Conservation (phyloP, 352 stramenopile species). For the Lagenidium sp. region DNA sequence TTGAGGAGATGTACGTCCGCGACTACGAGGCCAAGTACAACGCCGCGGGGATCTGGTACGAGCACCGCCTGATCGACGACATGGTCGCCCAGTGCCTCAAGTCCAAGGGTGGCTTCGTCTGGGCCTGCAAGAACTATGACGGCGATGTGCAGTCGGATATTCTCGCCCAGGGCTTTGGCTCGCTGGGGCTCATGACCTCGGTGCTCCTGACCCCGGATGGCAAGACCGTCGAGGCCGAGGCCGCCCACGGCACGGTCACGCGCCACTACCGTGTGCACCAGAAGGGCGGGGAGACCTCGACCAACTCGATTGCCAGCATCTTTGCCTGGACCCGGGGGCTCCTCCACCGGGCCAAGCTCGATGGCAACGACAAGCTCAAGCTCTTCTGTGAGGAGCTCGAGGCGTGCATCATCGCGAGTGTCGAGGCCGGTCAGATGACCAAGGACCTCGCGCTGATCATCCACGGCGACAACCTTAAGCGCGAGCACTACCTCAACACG, state of each 20-base stretch:
- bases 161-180: slow-evolving; percentile 82
- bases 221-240: slow-evolving; percentile 84
- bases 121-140: slow-evolving; percentile 91
- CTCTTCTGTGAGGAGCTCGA: slow-evolving; percentile 73
- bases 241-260: slow-evolving; percentile 85
- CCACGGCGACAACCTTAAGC: slow-evolving; percentile 59
- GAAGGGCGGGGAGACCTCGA: slow-evolving; percentile 82
- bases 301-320: slow-evolving; percentile 86
- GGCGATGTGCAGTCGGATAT: slow-evolving; percentile 89
- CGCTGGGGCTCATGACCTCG: slow-evolving; percentile 83
- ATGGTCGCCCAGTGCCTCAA: slow-evolving; percentile 89
- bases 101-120: slow-evolving; percentile 84
- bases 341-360: slow-evolving; percentile 77
- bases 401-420: slow-evolving; percentile 59
- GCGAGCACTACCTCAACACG: slow-evolving; percentile 80
- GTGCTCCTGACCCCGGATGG: slow-evolving; percentile 79
- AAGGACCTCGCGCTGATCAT: slow-evolving; percentile 84
- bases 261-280: slow-evolving; percentile 85
- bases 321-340: slow-evolving; percentile 85
- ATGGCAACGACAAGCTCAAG: slow-evolving; percentile 68
- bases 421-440: slow-evolving; percentile 82
- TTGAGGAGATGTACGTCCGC: slow-evolving; percentile 77
- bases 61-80: slow-evolving; percentile 85
- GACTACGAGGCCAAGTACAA: slow-evolving; percentile 74
- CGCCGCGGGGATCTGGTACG: slow-evolving; percentile 69